Evolutionary conservation across 257 asterid genomes (phyloP).

Genomic region (Avicennia marina): DNA sequence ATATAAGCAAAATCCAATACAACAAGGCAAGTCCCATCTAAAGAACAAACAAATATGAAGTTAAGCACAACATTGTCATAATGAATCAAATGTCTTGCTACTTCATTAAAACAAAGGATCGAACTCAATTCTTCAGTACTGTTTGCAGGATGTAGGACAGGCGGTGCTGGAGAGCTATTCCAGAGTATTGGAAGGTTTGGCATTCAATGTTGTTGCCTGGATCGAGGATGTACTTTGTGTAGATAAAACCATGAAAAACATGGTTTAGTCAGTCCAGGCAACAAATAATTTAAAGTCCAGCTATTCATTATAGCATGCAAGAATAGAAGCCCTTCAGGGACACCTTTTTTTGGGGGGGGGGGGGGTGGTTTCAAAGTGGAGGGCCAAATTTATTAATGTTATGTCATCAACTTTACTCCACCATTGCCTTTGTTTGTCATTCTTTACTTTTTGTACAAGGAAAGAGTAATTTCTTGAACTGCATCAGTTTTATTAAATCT

Average conservation of each 20-base stretch:
- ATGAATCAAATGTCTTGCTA: too few species aligned
- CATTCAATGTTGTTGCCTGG: conserved; percentile 80
- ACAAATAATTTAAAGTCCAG: background rate
- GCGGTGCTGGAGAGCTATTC: conserved; percentile 85
- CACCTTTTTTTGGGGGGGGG: too few species aligned
- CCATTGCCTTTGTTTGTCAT: too few species aligned
- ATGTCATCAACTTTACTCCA: too few species aligned
- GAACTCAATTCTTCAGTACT: background rate
- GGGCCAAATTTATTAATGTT: too few species aligned
- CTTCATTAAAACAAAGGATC: background rate
- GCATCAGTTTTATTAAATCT: background rate
- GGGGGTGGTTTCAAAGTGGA: too few species aligned
- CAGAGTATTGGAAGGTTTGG: conserved; percentile 83
- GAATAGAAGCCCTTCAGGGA: background rate
- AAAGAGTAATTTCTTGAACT: background rate
- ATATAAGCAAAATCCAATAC: conserved; percentile 79
- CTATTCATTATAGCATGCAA: conserved; percentile 17
- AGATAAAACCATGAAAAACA: conserved; percentile 54
- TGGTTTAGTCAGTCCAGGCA: conserved; percentile 28
- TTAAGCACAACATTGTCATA: background rate
- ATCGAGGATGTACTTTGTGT: conserved; percentile 73
- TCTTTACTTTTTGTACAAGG: conserved; percentile 14
- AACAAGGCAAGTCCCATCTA: conserved; percentile 47
- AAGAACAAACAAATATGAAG: too few species aligned
- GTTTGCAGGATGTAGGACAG: conserved; percentile 81